Evolutionary conservation across 805 yeast species (phyloP).

Genomic region (Kodamaea neixiangensis): DNA sequence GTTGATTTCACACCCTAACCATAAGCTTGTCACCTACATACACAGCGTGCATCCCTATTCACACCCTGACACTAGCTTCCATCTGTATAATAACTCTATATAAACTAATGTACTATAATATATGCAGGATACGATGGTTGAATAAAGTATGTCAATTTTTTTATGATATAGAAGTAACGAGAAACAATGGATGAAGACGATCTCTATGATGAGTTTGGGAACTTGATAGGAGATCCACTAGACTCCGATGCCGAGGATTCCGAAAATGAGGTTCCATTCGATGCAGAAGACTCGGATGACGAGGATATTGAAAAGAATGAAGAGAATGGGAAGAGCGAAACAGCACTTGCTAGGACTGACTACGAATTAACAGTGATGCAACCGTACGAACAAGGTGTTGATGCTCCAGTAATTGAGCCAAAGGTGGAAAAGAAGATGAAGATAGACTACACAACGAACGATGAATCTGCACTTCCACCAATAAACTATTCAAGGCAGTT

Average conservation of each 20-base stretch:
- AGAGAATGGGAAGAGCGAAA: slow-evolving; percentile 11
- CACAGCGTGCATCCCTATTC: neutral
- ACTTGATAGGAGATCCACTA: slow-evolving; percentile 54
- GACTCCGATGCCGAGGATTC: slow-evolving; percentile 38
- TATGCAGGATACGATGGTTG: slow-evolving; percentile 8
- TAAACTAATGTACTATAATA: slow-evolving; percentile 3
- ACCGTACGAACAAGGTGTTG: slow-evolving; percentile 24
- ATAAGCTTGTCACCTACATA: neutral
- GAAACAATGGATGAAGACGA: slow-evolving; percentile 58
- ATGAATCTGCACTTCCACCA: slow-evolving; percentile 49
- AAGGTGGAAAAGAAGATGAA: slow-evolving; percentile 40
- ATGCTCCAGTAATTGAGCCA: slow-evolving; percentile 69
- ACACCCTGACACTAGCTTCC: neutral
- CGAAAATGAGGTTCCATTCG: slow-evolving; percentile 14
- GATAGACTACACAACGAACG: slow-evolving; percentile 28
- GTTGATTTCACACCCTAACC: neutral
- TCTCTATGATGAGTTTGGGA: slow-evolving; percentile 74
- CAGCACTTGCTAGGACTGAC: neutral
- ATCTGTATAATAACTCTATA: neutral
- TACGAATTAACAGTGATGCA: slow-evolving; percentile 55
- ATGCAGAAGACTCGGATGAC: slow-evolving; percentile 27
- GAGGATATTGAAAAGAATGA: slow-evolving; percentile 10
- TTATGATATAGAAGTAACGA: neutral
- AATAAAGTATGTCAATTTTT: neutral
- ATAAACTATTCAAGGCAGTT: slow-evolving; percentile 64